phyloP scores from a whole-genome alignment of 1,284 basidiomycete species.

The Peniophora sp. region DNA sequence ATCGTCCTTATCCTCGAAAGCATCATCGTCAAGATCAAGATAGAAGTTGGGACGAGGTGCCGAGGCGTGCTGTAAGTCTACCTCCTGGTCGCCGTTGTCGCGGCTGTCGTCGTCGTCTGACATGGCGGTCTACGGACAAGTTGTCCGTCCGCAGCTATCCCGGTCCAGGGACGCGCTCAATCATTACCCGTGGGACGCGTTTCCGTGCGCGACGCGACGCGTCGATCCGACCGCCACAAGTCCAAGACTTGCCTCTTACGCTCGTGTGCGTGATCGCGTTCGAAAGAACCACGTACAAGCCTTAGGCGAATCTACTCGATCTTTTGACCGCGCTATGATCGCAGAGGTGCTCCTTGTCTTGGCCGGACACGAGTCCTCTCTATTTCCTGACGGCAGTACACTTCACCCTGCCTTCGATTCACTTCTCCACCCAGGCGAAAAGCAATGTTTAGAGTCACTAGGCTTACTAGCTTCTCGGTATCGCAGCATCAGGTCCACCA shows the following conservation, averaged over 20 bases:
- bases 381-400: constrained; percentile 55
- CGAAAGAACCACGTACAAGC: too few species aligned
- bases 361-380: constrained; percentile 75
- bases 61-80: not conserved
- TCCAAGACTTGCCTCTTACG: too few species aligned
- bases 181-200: too few species aligned
- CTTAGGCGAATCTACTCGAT: not conserved
- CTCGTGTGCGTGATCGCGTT: too few species aligned
- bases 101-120: constrained; percentile 5
- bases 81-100: constrained; percentile 1
- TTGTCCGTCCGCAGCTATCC: too few species aligned
- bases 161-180: too few species aligned
- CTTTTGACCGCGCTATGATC: constrained; percentile 44
- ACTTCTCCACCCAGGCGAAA: constrained; percentile 81
- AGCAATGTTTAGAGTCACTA: constrained; percentile 69
- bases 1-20: constrained; percentile 52
- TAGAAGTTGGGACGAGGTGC: constrained; percentile 1
- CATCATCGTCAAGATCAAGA: constrained; percentile 48
- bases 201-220: too few species aligned
- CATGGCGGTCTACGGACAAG: not conserved
- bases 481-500: constrained; percentile 55
- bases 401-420: constrained; percentile 60
- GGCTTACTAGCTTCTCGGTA: constrained; percentile 68
- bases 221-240: too few species aligned
- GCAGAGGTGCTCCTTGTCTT: constrained; percentile 80